Evolutionary conservation across 2,329 filamentous ascomycete species (phyloP), one percentile per base, ranked within the genome.

Genomic region (Coleophoma crateriformis): DNA sequence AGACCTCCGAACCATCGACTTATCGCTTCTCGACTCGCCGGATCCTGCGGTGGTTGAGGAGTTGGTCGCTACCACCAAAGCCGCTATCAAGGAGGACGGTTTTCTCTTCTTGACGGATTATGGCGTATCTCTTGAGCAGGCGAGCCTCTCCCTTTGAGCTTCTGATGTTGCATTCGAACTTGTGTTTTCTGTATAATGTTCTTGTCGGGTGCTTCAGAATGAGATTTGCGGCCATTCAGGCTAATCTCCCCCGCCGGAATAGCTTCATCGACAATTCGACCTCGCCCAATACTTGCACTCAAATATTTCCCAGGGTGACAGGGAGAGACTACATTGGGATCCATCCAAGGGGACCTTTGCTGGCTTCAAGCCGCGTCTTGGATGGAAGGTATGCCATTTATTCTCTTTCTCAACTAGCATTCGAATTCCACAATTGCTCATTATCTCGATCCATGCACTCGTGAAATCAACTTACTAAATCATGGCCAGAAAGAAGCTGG

Each of bases 61-160:
- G 2, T 66, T 77, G 3, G 66, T 77, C 4, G 57, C 72, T 40
- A 66, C 70, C 45, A 68, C 69, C 34, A 73, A 73, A 52, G 45
- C 52, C 6, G 71, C 70, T 3, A 73, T 74, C 47, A 65, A 67
- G 7, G 66, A 73, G 19, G 71, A 73, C 54, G 71, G 70, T 0
- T 73, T 73, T 47, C 56, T 73, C 3, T 77, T 75, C 56, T 60
- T 77, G 0, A 72, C 73, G 47, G 74, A 78, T 57, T 77, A 77
- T 50, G 76, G 75, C n/a, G 60, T 78, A 15, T 75, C 72, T 2
- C 52, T 77, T 6, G 72, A 57, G 40, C 64, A 74, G 64, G 67
- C 77, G 49, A 38, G 10, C 4, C 11, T 17, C 12, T 5, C 17
- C 7, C 17, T 17, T 17, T 32, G 20, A 40, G 15, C 38, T 20